phyloP scores from a whole-genome alignment of 495 filamentous ascomycete species.

The Penicillium maclennaniae region DNA sequence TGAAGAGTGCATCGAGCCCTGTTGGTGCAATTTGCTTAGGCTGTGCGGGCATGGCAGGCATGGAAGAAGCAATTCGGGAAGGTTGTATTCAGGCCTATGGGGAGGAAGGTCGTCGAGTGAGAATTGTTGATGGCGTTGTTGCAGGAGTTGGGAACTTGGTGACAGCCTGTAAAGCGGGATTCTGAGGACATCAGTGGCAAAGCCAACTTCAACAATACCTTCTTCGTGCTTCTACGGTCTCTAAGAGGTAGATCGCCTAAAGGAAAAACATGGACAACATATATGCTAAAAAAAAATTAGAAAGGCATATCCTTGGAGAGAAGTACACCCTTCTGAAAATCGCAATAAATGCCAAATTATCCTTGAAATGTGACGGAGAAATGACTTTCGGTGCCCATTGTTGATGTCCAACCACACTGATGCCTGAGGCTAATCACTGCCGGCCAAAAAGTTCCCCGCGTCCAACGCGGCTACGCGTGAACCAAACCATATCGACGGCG shows the following conservation, averaged over 20 bases:
- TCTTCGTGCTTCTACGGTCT: background rate
- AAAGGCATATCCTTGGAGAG: too few relatives aligned
- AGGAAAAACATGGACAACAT: background rate
- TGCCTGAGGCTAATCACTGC: conserved; percentile 30
- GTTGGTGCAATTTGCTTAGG: conserved; percentile 59
- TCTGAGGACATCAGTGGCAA: background rate
- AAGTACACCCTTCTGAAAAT: background rate
- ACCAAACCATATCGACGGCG: conserved; percentile 24
- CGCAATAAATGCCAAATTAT: background rate
- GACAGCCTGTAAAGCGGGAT: conserved; percentile 39
- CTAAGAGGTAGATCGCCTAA: background rate
- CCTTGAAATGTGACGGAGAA: background rate
- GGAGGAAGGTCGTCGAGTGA: conserved; percentile 54
- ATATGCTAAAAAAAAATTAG: background rate
- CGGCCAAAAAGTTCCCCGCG: conserved; percentile 32
- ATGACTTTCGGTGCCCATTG: background rate
- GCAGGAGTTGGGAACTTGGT: conserved; percentile 69
- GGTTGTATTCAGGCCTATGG: conserved; percentile 64
- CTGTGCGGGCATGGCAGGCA: conserved; percentile 90
- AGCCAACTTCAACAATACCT: too few relatives aligned
- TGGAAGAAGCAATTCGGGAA: conserved; percentile 73
- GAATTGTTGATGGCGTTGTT: conserved; percentile 80
- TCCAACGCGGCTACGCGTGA: conserved; percentile 41
- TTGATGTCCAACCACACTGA: conserved; percentile 14
- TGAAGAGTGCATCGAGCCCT: conserved; percentile 43